Evolutionary conservation across 1,284 basidiomycete species (phyloP), one percentile per base, ranked within the genome.

Genomic region (Xerocomus cyaneibrunnescens): DNA sequence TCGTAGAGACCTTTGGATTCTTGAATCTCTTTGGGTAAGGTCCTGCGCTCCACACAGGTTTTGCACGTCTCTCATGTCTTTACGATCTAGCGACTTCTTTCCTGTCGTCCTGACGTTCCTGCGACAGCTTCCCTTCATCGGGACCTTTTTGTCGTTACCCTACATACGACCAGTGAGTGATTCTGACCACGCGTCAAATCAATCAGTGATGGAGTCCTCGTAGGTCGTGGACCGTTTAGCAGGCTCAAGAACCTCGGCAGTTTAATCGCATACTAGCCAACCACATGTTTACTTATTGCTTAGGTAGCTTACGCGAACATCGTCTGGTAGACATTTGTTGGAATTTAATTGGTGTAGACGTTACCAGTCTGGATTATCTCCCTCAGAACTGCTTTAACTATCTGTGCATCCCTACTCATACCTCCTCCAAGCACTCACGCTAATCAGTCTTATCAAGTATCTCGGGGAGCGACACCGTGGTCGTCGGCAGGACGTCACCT

Each of bases 41-140:
- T 41, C 25, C 14, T 25, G 17, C 1, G 23, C 27, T 25, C 6
- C 2, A 23, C 6, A 6, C 0, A 2, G 28, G 6, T 5, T n/a
- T 9, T n/a, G 13, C 46, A 19, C 14, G 45, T 52, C 35, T 49
- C 57, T 57, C 42, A 57, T 45, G 23, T 50, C 53, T 30, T 56
- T 41, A 16, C 30, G 23, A 37, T 56, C 48, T 73, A 99, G 96
- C 43, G 96, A 98, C 73, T 99, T 99, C 79, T 99, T 99, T 84
- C 97, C 97, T 6, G 96, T 98, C 52, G 92, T 99, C 53, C 78
- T 99, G 52, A 95, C 92, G 42, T 98, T 99, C 78, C 74, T 99
- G 58, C 80, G 97, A 57, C 97, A 99, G 74, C 72, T 98, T 51
- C 97, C 97, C 1, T 83, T 98, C 61, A 83, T 99, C 53, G 97